Conservation (phyloP, 257 asterid genomes). For the Solanum bukasovii region DNA sequence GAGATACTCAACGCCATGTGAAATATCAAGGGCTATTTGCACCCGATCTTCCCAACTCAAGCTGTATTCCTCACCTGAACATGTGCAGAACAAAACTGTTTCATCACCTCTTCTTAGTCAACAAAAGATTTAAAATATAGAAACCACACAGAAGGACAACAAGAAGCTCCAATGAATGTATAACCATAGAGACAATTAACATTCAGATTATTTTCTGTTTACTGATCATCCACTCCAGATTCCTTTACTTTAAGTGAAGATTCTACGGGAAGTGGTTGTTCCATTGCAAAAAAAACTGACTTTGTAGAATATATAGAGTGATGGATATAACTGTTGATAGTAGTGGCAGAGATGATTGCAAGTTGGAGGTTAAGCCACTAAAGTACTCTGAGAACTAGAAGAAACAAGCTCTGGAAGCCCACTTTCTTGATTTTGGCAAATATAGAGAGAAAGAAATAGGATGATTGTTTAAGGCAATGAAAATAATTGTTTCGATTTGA, state of each 20-base stretch:
- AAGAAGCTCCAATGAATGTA: not conserved
- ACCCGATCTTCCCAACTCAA: slow-evolving; percentile 88
- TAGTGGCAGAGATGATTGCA: not conserved
- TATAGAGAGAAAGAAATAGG: not conserved
- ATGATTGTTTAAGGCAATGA: not conserved
- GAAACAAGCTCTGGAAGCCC: not conserved
- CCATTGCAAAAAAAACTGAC: not conserved
- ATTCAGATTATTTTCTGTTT: not conserved
- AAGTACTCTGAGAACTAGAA: not conserved
- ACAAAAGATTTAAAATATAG: not conserved
- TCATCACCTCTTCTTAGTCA: not conserved
- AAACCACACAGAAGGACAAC: slow-evolving; percentile 2
- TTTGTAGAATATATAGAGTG: not conserved
- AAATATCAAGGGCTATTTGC: slow-evolving; percentile 83
- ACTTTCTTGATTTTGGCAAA: not conserved
- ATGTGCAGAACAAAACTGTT: not conserved
- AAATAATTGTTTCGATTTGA: not conserved
- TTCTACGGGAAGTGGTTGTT: not conserved
- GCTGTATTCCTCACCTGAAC: slow-evolving; percentile 48
- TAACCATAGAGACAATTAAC: not conserved
- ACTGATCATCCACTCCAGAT: not conserved
- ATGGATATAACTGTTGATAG: not conserved
- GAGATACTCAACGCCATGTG: slow-evolving; percentile 94
- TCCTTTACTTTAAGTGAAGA: not conserved
- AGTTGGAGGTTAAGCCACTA: not conserved